Evolutionary conservation across 2,329 filamentous ascomycete genomes (phyloP), one percentile per base, ranked within the genome.

Genomic region (Didymella glomerata): DNA sequence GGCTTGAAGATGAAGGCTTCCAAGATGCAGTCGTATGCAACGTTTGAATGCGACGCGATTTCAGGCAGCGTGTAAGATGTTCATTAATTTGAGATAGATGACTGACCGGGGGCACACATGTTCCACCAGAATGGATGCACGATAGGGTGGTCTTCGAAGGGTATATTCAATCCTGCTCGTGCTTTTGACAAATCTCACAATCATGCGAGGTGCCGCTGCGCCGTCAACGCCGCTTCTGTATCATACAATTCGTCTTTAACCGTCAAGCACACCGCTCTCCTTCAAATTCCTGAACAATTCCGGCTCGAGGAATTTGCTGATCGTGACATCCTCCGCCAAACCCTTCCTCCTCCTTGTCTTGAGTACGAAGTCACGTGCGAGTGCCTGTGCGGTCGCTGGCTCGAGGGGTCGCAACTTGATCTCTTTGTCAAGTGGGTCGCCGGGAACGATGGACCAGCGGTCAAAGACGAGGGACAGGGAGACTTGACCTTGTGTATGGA

Each of bases 271-370:
- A 2, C 94, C 94, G 69, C 90, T 95, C 78, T 96, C 93, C 80
- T 92, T 91, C 72, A 98, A 80, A 67, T 88, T 91, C 76, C 90
- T 88, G 81, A 96, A 96, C 62, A 98, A 87, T 77, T 98, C 95
- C 1, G 93, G 92, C 81, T 99, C 95, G 65, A 99, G 81, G 80
- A 98, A 99, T 75, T 96, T 97, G 77, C 92, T 93, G 55, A 98
- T 93, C 28, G 90, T 94, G 40, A 98, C 92, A 77, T 98, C 95
- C 82, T 98, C 95, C 63, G 92, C 94, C 62, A 99, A 78, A 1
- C 95, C 95, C 84, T 99, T 99, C 67, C 95, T 86, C 72, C 93
- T 83, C 68, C 95, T 86, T 10, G 95, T 99, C 86, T 99, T 99
- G 63, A 98, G 85, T 53, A 98, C 93, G 78, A 99, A 98, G 77